Evolutionary conservation across 768 basidiomycete species (phyloP).

Genomic region (Amanita pallidorosea): DNA sequence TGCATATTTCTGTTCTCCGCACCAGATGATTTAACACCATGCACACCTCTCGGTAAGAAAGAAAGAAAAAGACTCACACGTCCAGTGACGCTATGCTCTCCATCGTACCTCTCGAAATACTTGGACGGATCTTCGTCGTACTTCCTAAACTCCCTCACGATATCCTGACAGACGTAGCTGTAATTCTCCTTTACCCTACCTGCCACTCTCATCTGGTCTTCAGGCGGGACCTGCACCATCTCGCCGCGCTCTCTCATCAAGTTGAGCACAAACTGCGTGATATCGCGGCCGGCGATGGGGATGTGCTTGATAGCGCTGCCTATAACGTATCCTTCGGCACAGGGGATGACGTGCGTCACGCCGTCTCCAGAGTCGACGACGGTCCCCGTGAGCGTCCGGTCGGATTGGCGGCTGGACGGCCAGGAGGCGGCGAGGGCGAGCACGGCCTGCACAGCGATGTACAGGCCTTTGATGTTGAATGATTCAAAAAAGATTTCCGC

Average conservation of each 20-base stretch:
- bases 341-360: constrained; percentile 96
- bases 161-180: constrained; percentile 97
- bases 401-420: constrained; percentile 82
- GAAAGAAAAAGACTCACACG: constrained; percentile 39
- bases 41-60: neutral
- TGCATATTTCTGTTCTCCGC: constrained; percentile 72
- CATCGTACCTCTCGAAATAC: constrained; percentile 88
- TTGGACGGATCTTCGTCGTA: constrained; percentile 95
- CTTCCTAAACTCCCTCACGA: constrained; percentile 97
- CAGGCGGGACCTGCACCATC: constrained; percentile 81
- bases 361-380: constrained; percentile 99
- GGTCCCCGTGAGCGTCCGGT: constrained; percentile 90
- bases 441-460: constrained; percentile 98
- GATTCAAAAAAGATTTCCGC: constrained; percentile 99
- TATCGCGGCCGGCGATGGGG: constrained; percentile 96
- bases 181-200: constrained; percentile 96
- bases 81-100: constrained; percentile 87
- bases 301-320: constrained; percentile 99
- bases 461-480: constrained; percentile 97
- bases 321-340: constrained; percentile 97
- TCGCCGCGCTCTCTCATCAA: constrained; percentile 94
- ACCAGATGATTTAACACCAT: neutral
- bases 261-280: constrained; percentile 93
- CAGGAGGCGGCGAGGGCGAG: constrained; percentile 96
- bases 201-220: constrained; percentile 88